Base-by-base conservation (phyloP, 1,139 yeast species). In the Tardiomyces digboiensis region DNA sequence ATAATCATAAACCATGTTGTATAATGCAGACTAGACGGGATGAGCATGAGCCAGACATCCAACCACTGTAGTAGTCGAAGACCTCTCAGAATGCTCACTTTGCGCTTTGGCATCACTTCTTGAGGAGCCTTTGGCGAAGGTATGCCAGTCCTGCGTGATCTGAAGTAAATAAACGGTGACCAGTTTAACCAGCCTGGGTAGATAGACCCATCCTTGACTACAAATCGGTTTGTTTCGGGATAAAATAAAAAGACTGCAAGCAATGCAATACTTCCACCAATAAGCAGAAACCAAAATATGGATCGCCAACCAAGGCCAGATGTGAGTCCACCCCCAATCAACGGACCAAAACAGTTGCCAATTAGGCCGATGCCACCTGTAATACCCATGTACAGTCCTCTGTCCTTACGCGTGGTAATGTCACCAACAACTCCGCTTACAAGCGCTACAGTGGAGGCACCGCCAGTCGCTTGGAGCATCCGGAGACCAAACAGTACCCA, bases 311-410 rank as follows among this genome's bases (percentile, higher is more conserved):
- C 72, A 68, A 82, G 75, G 16, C 71, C 61, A 2, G 75, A 63
- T 2, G 80, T 74, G 33, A 85, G 60, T 0, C 73, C 76, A 7
- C 89, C 83, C 19, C 95, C 95, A 21, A 85, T 63, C 12, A 85
- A 63, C 0, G 93, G 87, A 6, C 94, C 89, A 48, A 83, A 68
- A 0, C 86, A 87, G 54, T 79, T 82, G 1, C 93, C 94, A 18
- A 82, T 56, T 7, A 82, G 68, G 2, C 80, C 74, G n/a, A 80
- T 64, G 0, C 93, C 93, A 14, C 75, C 62, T 2, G 76, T 72
- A 18, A 78, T 56, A 0, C 91, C 89, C 41, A 79, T 72, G 46
- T 71, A 73, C 10, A 75, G 70, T 7, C 93, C 95, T 46, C 95
- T 68, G 47, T 80, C 78, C 14, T 67, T 66, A 38, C 80, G 66